Evolutionary conservation across 2,329 filamentous ascomycete genomes (phyloP).

Genomic region (Phyllosticta paracitricarpa): DNA sequence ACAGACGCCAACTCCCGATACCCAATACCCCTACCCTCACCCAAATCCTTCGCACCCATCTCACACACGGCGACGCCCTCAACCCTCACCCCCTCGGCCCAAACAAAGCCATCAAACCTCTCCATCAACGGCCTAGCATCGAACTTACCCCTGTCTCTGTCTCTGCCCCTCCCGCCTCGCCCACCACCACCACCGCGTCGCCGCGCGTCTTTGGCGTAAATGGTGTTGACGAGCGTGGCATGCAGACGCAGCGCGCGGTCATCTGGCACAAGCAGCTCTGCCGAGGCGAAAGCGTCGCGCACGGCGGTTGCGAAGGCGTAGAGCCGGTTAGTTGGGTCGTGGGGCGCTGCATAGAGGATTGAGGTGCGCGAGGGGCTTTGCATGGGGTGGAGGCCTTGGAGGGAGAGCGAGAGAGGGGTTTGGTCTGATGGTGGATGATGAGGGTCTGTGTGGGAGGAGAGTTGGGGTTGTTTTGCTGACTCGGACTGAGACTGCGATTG

Average conservation of each 20-base stretch:
- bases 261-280: slow-evolving; percentile 48
- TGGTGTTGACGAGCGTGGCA: slow-evolving; percentile 77
- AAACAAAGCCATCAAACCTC: slow-evolving; percentile 54
- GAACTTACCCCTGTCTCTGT: slow-evolving; percentile 13
- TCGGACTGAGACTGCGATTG: slow-evolving; percentile 26
- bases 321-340: slow-evolving; percentile 44
- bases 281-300: slow-evolving; percentile 43
- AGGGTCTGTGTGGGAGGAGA: neutral
- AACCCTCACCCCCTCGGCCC: slow-evolving; percentile 59
- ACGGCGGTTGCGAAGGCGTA: slow-evolving; percentile 49
- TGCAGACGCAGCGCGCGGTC: slow-evolving; percentile 62
- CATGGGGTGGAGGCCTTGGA: slow-evolving; percentile 50
- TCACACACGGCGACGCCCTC: slow-evolving; percentile 67
- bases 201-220: slow-evolving; percentile 51
- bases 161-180: neutral
- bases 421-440: slow-evolving; percentile 15
- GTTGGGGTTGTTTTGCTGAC: neutral
- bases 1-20: neutral
- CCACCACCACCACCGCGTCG: slow-evolving; percentile 19
- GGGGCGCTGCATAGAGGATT: slow-evolving; percentile 56
- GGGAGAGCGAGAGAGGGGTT: slow-evolving; percentile 28
- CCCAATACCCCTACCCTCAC: neutral
- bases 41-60: slow-evolving; percentile 67
- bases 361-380: slow-evolving; percentile 46
- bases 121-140: slow-evolving; percentile 36